These are phyloP conservation scores for Claviceps sp. DNA, from an alignment of 2,329 filamentous ascomycete genomes.

Conservation along the genomic window DNA sequence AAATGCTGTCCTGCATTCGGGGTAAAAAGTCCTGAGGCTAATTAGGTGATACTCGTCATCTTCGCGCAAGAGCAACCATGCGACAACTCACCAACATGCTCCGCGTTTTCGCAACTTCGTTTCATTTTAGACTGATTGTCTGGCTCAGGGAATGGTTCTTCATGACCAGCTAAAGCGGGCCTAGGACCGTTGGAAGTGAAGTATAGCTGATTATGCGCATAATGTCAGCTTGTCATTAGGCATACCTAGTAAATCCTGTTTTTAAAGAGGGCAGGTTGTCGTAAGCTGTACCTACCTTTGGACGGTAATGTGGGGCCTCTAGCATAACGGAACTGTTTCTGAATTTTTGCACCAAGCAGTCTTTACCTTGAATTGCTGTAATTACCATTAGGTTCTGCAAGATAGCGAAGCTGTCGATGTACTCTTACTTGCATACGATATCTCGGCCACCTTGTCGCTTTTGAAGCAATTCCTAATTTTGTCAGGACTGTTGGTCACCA, in stretches of 20 bases:
- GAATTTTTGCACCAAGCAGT: constrained; percentile 87
- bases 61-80: not conserved
- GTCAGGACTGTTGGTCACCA: constrained; percentile 1
- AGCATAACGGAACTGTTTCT: constrained; percentile 94
- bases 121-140: constrained; percentile 84
- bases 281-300: constrained; percentile 46
- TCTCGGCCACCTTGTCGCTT: constrained; percentile 72
- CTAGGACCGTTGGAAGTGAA: constrained; percentile 34
- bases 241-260: not conserved
- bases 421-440: constrained; percentile 81
- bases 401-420: not conserved
- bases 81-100: constrained; percentile 57
- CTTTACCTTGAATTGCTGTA: constrained; percentile 76
- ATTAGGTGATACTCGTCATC: not conserved
- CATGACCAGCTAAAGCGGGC: constrained; percentile 47
- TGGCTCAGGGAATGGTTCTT: constrained; percentile 62
- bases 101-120: constrained; percentile 74
- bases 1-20: constrained; percentile 63
- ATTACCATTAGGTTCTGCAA: not conserved
- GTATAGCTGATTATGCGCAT: constrained; percentile 28
- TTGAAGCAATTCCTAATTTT: constrained; percentile 59
- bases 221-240: not conserved
- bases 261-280: not conserved
- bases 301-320: constrained; percentile 66
- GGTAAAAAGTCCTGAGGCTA: constrained; percentile 58